Evolutionary conservation across 2,329 filamentous ascomycete genomes (phyloP), one percentile per base, ranked within the genome.

Genomic region (Periconia digitata): DNA sequence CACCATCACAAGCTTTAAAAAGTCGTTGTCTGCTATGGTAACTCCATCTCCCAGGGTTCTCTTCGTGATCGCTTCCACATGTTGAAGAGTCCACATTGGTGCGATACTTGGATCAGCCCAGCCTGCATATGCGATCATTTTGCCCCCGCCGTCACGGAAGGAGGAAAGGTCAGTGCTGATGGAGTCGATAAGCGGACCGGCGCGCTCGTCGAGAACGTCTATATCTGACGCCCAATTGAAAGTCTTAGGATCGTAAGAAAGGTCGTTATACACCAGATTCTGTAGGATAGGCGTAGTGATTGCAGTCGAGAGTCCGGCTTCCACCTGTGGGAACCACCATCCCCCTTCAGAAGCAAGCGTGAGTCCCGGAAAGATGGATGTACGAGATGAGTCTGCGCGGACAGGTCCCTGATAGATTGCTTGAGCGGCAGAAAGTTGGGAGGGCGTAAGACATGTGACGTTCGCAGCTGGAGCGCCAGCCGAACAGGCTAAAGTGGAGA

Each of bases 41-140:
- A 22, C 32, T 20, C 15, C 43, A 15, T 10, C 15, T 15, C 43
- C 43, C 8, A 46, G 39, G n/a, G 43, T 40, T 8, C 6, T 22
- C 10, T 21, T 21, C 22, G 43, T 46, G 22, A 46, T 29, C 23
- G 43, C 43, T 45, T 45, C 43, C 20, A 45, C 43, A 29, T 45
- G 43, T 39, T 29, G 43, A 16, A 45, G n/a, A 3, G 43, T 17
- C 36, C 35, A 39, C 43, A 39, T 32, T 10, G 43, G 43, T 20
- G 43, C 43, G 34, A 45, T 45, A 32, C 39, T 45, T 23, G 43
- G 43, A 32, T 45, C 43, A 20, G 43, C 35, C 43, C 43, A 46
- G 6, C 43, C 43, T n/a, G 43, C 43, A 32, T 34, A 46, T 20
- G 40, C 43, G 15, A 46, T 46, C 43, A 46, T 39, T 34, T 40